These are phyloP conservation scores for Aphanomyces invadans DNA, from an alignment of 352 stramenopile species.

Conservation along the genomic window DNA sequence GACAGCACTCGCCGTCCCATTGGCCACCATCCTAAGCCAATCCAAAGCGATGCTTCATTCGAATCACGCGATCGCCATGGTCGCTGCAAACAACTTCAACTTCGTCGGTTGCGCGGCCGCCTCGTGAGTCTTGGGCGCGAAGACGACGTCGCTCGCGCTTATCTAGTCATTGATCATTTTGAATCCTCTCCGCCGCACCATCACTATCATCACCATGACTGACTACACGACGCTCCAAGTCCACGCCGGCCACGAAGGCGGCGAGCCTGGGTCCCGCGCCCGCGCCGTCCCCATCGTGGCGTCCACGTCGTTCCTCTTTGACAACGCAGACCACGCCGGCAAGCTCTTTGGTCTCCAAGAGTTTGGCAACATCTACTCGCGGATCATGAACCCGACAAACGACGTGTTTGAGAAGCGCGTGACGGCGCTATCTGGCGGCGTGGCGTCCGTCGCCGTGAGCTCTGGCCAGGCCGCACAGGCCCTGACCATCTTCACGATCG, in stretches of 20 bases:
- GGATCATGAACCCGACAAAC: conserved; percentile 93
- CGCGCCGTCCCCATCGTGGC: conserved; percentile 88
- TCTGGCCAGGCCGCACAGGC: conserved; percentile 88
- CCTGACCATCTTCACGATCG: conserved; percentile 79
- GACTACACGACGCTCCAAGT: conserved; percentile 34
- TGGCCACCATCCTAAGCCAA: background rate
- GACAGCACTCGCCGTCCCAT: background rate
- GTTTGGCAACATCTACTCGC: conserved; percentile 94
- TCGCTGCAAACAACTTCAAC: background rate
- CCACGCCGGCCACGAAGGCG: conserved; percentile 70
- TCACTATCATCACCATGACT: conserved; percentile 1
- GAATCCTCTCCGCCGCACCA: background rate
- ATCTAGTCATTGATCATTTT: conserved; percentile 10
- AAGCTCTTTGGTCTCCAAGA: conserved; percentile 79
- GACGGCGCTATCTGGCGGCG: conserved; percentile 87
- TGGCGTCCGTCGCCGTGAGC: conserved; percentile 81
- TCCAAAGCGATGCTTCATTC: background rate
- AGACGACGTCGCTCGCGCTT: too few relatives aligned
- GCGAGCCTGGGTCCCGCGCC: conserved; percentile 58
- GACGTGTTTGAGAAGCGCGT: conserved; percentile 91
- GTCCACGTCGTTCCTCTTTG: conserved; percentile 86
- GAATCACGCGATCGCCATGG: background rate
- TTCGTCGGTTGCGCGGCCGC: background rate
- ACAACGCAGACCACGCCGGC: conserved; percentile 50
- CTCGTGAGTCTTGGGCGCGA: background rate